These are phyloP conservation scores for Fusarium pseudonygamai DNA, from an alignment of 2,329 filamentous ascomycete genomes.

Conservation along the genomic window DNA sequence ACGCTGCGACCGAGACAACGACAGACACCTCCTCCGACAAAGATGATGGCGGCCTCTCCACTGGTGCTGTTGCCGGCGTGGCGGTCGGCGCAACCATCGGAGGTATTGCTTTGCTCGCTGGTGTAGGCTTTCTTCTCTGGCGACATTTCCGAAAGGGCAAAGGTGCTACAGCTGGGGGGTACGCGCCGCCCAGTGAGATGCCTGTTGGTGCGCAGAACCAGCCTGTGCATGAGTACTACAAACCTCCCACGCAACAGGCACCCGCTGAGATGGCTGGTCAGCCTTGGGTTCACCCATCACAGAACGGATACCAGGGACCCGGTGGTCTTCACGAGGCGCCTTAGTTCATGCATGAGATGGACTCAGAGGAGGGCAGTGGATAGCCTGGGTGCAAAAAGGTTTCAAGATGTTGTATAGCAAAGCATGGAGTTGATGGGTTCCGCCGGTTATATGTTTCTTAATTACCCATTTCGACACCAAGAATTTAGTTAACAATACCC, in stretches of 20 bases:
- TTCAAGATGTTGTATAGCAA: neutral
- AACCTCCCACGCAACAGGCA: slow-evolving; percentile 2
- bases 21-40: neutral
- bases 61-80: slow-evolving; percentile 39
- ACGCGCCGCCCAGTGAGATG: slow-evolving; percentile 4
- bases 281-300: slow-evolving; percentile 11
- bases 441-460: neutral
- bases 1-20: neutral
- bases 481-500: neutral
- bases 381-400: neutral
- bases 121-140: slow-evolving; percentile 38
- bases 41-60: slow-evolving; percentile 15
- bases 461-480: neutral
- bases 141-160: slow-evolving; percentile 21
- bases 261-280: slow-evolving; percentile 25
- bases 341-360: neutral
- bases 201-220: neutral
- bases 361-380: neutral
- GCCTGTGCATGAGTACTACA: slow-evolving; percentile 24
- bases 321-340: slow-evolving; percentile 29
- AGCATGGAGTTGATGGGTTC: slow-evolving; percentile 21
- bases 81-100: slow-evolving; percentile 38
- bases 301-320: slow-evolving; percentile 9
- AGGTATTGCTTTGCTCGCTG: slow-evolving; percentile 27
- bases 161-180: neutral